Conservation (phyloP, 2,329 filamentous ascomycete species). For the Fusarium albidum region DNA sequence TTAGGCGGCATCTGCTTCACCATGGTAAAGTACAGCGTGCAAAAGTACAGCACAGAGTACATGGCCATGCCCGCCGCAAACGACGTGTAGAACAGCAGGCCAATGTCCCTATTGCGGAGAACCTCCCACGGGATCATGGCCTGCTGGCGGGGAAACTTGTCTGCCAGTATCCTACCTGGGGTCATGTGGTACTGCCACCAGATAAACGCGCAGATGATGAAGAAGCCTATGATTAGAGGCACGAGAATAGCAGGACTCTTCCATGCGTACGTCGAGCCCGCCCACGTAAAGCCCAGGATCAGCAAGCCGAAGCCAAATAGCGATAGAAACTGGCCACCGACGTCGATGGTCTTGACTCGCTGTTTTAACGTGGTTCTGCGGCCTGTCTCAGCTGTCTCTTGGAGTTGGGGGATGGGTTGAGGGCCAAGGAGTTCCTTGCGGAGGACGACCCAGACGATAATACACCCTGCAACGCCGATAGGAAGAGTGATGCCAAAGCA, state of each 20-base stretch:
- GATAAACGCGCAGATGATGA: slow-evolving; percentile 53
- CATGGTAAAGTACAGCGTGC: slow-evolving; percentile 70
- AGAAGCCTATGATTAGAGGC: slow-evolving; percentile 55
- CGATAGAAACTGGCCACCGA: slow-evolving; percentile 65
- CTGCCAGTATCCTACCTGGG: slow-evolving; percentile 55
- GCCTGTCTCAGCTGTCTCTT: slow-evolving; percentile 48
- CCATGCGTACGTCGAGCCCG: slow-evolving; percentile 62
- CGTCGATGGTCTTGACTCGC: slow-evolving; percentile 63
- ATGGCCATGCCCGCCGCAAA: slow-evolving; percentile 66
- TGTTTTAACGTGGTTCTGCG: slow-evolving; percentile 47
- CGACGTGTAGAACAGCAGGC: slow-evolving; percentile 69
- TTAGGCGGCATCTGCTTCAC: slow-evolving; percentile 49
- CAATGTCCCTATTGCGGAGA: slow-evolving; percentile 64
- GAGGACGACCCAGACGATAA: slow-evolving; percentile 64
- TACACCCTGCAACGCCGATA: slow-evolving; percentile 58
- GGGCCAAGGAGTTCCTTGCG: slow-evolving; percentile 66
- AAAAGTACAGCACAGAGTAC: slow-evolving; percentile 71
- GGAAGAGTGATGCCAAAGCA: slow-evolving; percentile 72
- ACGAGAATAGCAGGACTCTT: slow-evolving; percentile 56
- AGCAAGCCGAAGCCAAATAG: slow-evolving; percentile 62
- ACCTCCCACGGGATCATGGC: slow-evolving; percentile 72
- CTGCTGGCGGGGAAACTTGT: slow-evolving; percentile 60
- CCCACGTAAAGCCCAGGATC: slow-evolving; percentile 65
- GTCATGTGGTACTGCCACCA: slow-evolving; percentile 64
- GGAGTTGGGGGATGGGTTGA: slow-evolving; percentile 55